Evolutionary conservation across 2,329 filamentous ascomycete species (phyloP).

Genomic region (Fusarium subglutinans): DNA sequence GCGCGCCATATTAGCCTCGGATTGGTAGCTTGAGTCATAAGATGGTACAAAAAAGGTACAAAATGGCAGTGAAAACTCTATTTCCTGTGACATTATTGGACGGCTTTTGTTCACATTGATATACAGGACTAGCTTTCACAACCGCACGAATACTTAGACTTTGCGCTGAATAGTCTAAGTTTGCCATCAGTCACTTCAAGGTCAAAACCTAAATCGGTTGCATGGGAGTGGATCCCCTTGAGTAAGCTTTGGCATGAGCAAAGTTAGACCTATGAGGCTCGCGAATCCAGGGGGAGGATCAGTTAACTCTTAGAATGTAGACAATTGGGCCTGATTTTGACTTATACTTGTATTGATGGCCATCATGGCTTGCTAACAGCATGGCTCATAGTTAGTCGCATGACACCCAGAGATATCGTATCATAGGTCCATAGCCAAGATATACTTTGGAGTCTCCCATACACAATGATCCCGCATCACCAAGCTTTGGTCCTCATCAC

Average conservation of each 20-base stretch:
- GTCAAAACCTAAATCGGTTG: background rate
- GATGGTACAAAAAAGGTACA: background rate
- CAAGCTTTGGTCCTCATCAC: background rate
- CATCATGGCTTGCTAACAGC: accelerated
- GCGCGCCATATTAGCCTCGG: accelerated
- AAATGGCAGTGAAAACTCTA: background rate
- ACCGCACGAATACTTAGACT: accelerated
- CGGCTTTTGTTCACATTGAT: accelerated
- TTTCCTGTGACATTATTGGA: background rate
- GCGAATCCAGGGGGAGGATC: background rate
- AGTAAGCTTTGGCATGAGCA: background rate
- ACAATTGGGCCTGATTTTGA: accelerated
- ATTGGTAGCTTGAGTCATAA: background rate
- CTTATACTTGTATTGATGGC: background rate
- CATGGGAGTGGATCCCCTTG: background rate
- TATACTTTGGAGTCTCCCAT: too few species aligned
- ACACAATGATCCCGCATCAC: accelerated
- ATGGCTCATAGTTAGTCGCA: too few species aligned
- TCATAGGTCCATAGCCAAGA: background rate
- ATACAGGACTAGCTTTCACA: background rate
- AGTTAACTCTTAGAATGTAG: too few species aligned
- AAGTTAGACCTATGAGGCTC: background rate
- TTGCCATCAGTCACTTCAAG: background rate
- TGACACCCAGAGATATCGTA: background rate
- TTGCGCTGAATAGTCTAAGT: background rate